Base-by-base conservation (phyloP, 2,329 filamentous ascomycete species). In the Ceratocystis albifundus region DNA sequence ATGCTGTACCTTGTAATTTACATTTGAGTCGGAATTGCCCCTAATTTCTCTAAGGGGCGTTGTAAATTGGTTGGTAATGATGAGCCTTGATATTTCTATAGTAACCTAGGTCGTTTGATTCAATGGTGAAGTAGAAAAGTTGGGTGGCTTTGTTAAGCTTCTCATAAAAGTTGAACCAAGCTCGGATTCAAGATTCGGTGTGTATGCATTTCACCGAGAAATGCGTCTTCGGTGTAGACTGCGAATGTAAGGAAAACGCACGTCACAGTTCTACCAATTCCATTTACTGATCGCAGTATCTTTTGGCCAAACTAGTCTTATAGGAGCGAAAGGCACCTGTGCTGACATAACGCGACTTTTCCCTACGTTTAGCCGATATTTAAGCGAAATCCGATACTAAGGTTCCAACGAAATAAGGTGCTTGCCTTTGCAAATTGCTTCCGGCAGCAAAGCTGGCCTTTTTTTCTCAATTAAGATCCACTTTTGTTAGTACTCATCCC, bases 391-490 rank as follows among this genome's bases (percentile, higher is more conserved):
- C 36, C 20, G 17, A 4, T 22, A 6, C n/a, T 4, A 20, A 10
- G 4, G 8, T 50, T 4, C 46, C 46, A 22, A 25, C 8, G 20
- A 22, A 20, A 22, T 50, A 12, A 12, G 36, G 36, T 41, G 36
- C 36, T 22, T 50, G 46, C 12, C 10, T 25, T 25, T 2, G 7
- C 20, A 20, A 12, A 20, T 12, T 50, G 22, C 12, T 17, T 57
- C 53, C 17, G 10, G 22, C n/a, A 57, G 53, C 53, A 57, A 57
- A 32, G 20, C 28, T 64, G 45, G 44, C 62, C 62, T 64, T 30
- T 63, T 62, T 30, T 28, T 25, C 25, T 32, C 6, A 25, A 15
- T 12, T 3, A 12, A n/a, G 22, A 6, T n/a, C 62, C 62, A 10
- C 32, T 53, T 64, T 22, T 64, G 62, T 64, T 64, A 64, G 62